A percentile compares a stretch with the other conserved stretches of the same genome.
Conservation (phyloP, 139 green algal genomes). For the Eudorina sp. region DNA sequence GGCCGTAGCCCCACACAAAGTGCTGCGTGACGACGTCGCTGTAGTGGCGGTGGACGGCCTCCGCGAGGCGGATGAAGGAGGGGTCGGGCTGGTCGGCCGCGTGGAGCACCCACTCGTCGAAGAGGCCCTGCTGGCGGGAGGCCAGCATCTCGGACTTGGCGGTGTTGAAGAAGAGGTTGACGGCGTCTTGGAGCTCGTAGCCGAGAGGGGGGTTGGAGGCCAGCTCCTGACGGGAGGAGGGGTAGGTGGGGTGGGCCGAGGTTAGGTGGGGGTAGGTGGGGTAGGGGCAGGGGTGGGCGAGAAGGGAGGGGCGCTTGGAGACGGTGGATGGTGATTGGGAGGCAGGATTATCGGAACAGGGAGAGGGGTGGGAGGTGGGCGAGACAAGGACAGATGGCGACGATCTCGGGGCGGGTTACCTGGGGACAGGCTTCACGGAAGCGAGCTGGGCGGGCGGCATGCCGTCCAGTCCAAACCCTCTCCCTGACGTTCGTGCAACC, state of each 20-base stretch:
- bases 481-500: too few species aligned
- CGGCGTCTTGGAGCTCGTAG: conserved; percentile 73
- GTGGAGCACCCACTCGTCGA: conserved; percentile 62
- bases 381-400: too few species aligned
- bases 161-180: conserved; percentile 58
- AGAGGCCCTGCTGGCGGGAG: conserved; percentile 46
- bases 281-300: too few species aligned
- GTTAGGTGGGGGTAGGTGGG: too few species aligned
- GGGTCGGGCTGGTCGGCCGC: conserved; percentile 45
- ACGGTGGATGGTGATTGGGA: too few species aligned
- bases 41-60: conserved; percentile 71
- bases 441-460: too few species aligned
- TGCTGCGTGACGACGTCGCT: conserved; percentile 61
- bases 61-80: conserved; percentile 60
- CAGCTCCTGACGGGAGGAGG: conserved; percentile 26
- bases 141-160: conserved; percentile 64
- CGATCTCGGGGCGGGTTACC: too few species aligned
- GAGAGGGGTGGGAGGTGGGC: too few species aligned
- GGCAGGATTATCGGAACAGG: too few species aligned
- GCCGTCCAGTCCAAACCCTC: too few species aligned
- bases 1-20: conserved; percentile 85
- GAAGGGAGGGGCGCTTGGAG: too few species aligned
- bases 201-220: conserved; percentile 66
- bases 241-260: neutral
- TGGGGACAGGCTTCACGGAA: too few species aligned